Evolutionary conservation across 805 yeast species (phyloP).

Genomic region (Candida nitratophila): DNA sequence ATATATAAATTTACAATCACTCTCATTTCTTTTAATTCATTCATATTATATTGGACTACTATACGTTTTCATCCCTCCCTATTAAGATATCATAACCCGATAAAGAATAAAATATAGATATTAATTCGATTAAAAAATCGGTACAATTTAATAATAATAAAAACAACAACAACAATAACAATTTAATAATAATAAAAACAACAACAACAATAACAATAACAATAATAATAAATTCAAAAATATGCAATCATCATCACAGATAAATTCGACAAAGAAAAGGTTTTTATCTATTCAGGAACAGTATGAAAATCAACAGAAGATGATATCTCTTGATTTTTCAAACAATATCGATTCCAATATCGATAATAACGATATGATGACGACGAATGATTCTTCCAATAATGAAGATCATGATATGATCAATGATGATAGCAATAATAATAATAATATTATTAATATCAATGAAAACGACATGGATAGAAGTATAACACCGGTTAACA

Average conservation of each 20-base stretch:
- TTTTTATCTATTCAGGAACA: constrained; percentile 6
- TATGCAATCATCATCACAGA: background rate
- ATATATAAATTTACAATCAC: too few relatives aligned
- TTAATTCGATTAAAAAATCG: too few relatives aligned
- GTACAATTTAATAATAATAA: too few relatives aligned
- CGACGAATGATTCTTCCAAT: background rate
- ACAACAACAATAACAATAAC: too few relatives aligned
- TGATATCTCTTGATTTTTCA: background rate
- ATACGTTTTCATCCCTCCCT: too few relatives aligned
- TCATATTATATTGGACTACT: too few relatives aligned
- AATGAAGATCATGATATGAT: too few relatives aligned
- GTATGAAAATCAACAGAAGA: constrained; percentile 5
- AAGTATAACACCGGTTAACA: background rate
- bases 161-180: too few relatives aligned
- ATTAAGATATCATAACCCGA: too few relatives aligned
- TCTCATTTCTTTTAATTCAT: too few relatives aligned
- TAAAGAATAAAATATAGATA: too few relatives aligned
- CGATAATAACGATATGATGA: background rate
- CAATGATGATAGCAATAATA: background rate
- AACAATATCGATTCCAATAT: background rate
- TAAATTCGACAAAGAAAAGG: background rate
- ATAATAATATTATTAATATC: background rate
- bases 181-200: too few relatives aligned
- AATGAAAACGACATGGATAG: background rate
- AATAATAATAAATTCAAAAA: background rate